phyloP scores from a whole-genome alignment of 75 land plant genomes.

The Isoetes taiwanensis region DNA sequence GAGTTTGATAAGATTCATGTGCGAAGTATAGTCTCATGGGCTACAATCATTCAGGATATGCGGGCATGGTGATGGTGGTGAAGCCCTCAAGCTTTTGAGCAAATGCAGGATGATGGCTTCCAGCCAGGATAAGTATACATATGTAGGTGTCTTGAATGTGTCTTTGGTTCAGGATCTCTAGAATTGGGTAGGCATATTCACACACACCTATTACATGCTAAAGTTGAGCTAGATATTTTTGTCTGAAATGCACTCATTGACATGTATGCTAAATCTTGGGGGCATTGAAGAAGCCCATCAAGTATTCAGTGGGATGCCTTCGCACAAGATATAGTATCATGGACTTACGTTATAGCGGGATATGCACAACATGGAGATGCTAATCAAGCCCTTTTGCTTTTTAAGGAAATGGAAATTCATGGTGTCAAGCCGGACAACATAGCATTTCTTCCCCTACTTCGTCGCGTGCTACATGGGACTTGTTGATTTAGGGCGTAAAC shows the following conservation, averaged over 20 bases:
- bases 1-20: no score
- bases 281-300: constrained; percentile 17
- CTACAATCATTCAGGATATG: no score
- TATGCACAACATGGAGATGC: constrained; percentile 34
- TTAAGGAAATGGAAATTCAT: constrained; percentile 38
- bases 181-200: constrained; percentile 23
- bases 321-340: constrained; percentile 40
- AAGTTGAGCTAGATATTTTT: constrained; percentile 26
- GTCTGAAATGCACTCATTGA: constrained; percentile 31
- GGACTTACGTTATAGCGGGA: constrained; percentile 42
- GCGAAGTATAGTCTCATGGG: no score
- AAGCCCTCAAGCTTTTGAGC: no score
- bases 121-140: constrained; percentile 26
- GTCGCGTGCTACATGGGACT: constrained; percentile 25
- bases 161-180: background rate
- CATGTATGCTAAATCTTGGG: constrained; percentile 31
- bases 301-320: constrained; percentile 28
- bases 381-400: constrained; percentile 17
- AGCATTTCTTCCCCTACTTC: background rate
- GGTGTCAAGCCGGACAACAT: background rate
- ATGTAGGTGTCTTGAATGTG: constrained; percentile 10
- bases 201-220: constrained; percentile 10
- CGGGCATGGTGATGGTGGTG: no score
- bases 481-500: constrained; percentile 29
- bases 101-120: no score